phyloP scores from a whole-genome alignment of 495 filamentous ascomycete species.

The Annulohypoxylon stygium region DNA sequence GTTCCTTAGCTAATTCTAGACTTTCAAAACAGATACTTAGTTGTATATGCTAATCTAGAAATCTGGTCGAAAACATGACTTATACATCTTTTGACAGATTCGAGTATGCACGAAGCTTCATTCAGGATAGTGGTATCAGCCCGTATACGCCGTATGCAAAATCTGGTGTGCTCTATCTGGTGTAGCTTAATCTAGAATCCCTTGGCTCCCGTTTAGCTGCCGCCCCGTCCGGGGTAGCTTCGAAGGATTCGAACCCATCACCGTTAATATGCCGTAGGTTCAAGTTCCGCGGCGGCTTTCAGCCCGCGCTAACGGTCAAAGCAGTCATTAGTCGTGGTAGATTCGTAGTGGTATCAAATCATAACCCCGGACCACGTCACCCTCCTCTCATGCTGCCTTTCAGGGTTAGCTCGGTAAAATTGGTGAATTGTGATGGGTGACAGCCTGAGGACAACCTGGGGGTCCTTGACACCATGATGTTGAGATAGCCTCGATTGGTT shows the following conservation, averaged over 20 bases:
- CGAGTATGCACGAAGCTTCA: slow-evolving; percentile 26
- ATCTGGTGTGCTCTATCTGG: neutral
- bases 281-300: slow-evolving; percentile 8
- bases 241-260: slow-evolving; percentile 41
- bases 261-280: slow-evolving; percentile 32
- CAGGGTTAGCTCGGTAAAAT: slow-evolving; percentile 6
- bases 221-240: slow-evolving; percentile 37
- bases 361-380: slow-evolving; percentile 30
- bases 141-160: slow-evolving; percentile 16
- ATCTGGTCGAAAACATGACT: neutral
- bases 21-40: neutral
- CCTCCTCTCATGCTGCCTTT: slow-evolving; percentile 12
- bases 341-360: slow-evolving; percentile 69
- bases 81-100: neutral
- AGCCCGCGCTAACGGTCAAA: slow-evolving; percentile 3
- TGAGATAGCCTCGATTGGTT: slow-evolving; percentile 27
- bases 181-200: slow-evolving; percentile 16
- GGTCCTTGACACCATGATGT: slow-evolving; percentile 20
- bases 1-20: slow-evolving; percentile 4
- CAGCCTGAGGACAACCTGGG: slow-evolving; percentile 18
- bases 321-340: slow-evolving; percentile 41
- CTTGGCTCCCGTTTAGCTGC: slow-evolving; percentile 24
- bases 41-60: neutral
- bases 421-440: slow-evolving; percentile 14
- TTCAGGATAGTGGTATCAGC: slow-evolving; percentile 16